Evolutionary conservation across 2,329 filamentous ascomycete genomes (phyloP).

Genomic region (Tolypocladium amazonense): DNA sequence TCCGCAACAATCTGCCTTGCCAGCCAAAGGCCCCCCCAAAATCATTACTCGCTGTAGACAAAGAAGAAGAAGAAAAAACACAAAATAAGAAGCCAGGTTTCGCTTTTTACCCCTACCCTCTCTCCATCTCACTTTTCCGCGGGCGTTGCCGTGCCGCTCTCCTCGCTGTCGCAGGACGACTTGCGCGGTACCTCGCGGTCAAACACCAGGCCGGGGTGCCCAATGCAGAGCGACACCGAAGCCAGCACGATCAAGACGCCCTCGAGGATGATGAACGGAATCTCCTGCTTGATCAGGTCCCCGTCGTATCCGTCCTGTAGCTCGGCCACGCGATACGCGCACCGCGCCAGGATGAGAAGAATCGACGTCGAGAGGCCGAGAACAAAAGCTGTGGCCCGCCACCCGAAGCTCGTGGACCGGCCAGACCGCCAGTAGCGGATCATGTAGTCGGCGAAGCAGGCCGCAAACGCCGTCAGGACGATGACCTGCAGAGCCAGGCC

Average conservation of each 20-base stretch:
- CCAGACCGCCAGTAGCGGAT: constrained; percentile 25
- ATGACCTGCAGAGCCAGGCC: constrained; percentile 50
- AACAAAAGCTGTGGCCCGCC: constrained; percentile 34
- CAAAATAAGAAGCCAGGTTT: no score
- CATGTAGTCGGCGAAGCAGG: constrained; percentile 38
- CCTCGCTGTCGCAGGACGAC: constrained; percentile 13
- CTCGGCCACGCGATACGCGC: constrained; percentile 55
- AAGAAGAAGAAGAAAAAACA: no score
- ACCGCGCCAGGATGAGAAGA: constrained; percentile 50
- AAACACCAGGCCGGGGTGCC: constrained; percentile 31
- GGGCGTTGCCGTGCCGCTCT: neutral
- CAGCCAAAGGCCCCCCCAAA: no score
- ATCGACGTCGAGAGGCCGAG: constrained; percentile 41
- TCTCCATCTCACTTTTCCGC: neutral
- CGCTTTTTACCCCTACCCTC: no score
- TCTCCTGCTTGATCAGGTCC: constrained; percentile 39
- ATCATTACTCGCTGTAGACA: no score
- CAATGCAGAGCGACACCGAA: constrained; percentile 23
- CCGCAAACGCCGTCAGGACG: constrained; percentile 41
- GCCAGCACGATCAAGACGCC: constrained; percentile 29
- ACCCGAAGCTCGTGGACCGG: constrained; percentile 11
- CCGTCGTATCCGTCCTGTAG: constrained; percentile 52
- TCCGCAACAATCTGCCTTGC: no score
- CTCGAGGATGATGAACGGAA: constrained; percentile 43
- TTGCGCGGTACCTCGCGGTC: constrained; percentile 8